These are phyloP conservation scores for Metroxylon sagu DNA, from an alignment of 176 grass and related monocot species.

Conservation along the genomic window DNA sequence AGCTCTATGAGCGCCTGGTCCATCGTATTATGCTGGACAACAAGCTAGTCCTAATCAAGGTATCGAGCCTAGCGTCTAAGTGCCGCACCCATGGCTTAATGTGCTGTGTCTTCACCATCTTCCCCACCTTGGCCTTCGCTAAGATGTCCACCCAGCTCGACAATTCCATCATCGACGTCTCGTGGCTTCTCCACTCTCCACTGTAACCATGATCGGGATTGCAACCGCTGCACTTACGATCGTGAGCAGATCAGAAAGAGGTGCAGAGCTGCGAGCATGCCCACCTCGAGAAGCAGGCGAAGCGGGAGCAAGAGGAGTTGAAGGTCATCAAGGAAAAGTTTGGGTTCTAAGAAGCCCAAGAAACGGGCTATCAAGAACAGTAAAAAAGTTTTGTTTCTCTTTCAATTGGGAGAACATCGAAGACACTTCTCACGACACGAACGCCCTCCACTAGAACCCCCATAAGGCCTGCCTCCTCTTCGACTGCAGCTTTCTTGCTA, in stretches of 20 bases:
- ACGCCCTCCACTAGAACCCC: slow-evolving; percentile 64
- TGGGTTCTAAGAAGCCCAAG: slow-evolving; percentile 94
- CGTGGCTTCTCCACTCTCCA: slow-evolving; percentile 16
- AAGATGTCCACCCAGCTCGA: slow-evolving; percentile 11
- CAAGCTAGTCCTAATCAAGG: slow-evolving; percentile 52
- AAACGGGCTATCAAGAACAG: slow-evolving; percentile 89
- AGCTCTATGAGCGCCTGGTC: slow-evolving; percentile 84
- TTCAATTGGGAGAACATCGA: slow-evolving; percentile 97
- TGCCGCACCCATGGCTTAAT: slow-evolving; percentile 63
- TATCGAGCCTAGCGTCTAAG: slow-evolving; percentile 26
- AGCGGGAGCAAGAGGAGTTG: too few relatives aligned
- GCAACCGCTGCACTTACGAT: slow-evolving; percentile 31
- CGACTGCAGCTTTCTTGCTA: slow-evolving; percentile 70
- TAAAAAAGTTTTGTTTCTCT: slow-evolving; percentile 91
- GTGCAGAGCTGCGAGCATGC: slow-evolving; percentile 28
- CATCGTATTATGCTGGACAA: slow-evolving; percentile 48
- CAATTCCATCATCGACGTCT: slow-evolving; percentile 10
- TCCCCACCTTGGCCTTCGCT: slow-evolving; percentile 5
- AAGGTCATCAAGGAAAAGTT: slow-evolving; percentile 93
- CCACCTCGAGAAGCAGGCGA: slow-evolving; percentile 62
- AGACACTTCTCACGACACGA: slow-evolving; percentile 94
- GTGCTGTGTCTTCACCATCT: slow-evolving; percentile 45
- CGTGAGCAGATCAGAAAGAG: slow-evolving; percentile 28
- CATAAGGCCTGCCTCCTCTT: slow-evolving; percentile 80
- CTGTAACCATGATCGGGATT: slow-evolving; percentile 31